These are phyloP conservation scores for Hondaea fermentalgiana DNA, from an alignment of 108 stramenopile genomes.

Conservation along the genomic window DNA sequence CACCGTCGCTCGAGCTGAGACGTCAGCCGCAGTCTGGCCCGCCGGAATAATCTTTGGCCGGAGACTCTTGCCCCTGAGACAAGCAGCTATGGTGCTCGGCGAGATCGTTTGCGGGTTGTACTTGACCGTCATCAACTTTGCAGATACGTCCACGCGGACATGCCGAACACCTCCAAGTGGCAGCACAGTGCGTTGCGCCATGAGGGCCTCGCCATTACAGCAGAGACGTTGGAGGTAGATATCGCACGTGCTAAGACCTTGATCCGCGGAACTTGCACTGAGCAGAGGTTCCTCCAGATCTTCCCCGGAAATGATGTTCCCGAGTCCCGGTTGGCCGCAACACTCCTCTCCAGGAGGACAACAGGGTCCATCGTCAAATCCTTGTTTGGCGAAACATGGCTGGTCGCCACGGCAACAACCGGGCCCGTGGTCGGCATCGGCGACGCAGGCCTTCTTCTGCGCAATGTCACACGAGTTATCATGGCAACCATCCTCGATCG, in stretches of 20 bases:
- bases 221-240: neutral
- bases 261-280: neutral
- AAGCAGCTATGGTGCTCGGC: neutral
- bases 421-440: too few relatives aligned
- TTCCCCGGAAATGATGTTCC: neutral
- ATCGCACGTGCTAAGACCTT: neutral
- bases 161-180: neutral
- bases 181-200: neutral
- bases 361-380: neutral
- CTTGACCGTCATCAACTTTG: neutral
- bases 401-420: neutral
- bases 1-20: neutral
- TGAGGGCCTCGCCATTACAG: neutral
- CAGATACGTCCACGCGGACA: neutral
- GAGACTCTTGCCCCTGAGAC: neutral
- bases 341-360: neutral
- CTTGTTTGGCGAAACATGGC: neutral
- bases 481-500: too few relatives aligned
- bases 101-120: neutral
- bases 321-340: neutral
- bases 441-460: too few relatives aligned
- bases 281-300: neutral
- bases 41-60: neutral
- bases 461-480: too few relatives aligned
- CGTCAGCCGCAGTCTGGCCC: neutral